phyloP scores from a whole-genome alignment of 139 green algal species.

The Eudorina sp. region DNA sequence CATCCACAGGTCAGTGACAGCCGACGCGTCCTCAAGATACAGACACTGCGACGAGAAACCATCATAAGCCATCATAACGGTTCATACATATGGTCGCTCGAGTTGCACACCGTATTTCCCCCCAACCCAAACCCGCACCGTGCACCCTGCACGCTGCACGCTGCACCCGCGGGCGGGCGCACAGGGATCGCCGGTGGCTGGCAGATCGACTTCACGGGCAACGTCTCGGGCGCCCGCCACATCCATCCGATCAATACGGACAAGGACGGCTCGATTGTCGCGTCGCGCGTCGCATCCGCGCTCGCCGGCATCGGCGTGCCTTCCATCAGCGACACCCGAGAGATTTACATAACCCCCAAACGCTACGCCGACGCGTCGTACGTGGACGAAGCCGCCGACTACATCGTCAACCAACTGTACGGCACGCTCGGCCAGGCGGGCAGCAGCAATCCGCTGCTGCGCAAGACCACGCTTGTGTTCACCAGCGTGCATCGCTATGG shows the following conservation, averaged over 20 bases:
- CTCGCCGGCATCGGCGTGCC: neutral
- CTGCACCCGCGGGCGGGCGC: too few species aligned
- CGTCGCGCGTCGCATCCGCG: neutral
- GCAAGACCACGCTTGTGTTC: neutral
- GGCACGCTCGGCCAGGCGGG: neutral
- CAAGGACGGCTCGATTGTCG: neutral
- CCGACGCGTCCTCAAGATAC: neutral
- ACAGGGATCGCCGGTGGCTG: neutral
- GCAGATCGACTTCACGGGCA: neutral
- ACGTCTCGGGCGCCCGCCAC: neutral
- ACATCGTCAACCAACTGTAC: conserved; percentile 1
- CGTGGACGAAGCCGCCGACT: neutral
- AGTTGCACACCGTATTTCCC: neutral
- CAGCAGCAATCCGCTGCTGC: neutral
- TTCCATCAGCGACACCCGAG: neutral
- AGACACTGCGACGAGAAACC: neutral
- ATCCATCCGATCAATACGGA: conserved; percentile 12
- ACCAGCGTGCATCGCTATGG: neutral
- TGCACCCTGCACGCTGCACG: neutral
- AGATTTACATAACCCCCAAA: neutral
- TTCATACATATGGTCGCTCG: neutral
- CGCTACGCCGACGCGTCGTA: neutral
- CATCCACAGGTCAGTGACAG: too few species aligned
- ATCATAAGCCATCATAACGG: neutral
- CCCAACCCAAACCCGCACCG: too few species aligned